These are phyloP conservation scores for Lophiotrema nucula DNA, from an alignment of 495 filamentous ascomycete species.

Conservation along the genomic window DNA sequence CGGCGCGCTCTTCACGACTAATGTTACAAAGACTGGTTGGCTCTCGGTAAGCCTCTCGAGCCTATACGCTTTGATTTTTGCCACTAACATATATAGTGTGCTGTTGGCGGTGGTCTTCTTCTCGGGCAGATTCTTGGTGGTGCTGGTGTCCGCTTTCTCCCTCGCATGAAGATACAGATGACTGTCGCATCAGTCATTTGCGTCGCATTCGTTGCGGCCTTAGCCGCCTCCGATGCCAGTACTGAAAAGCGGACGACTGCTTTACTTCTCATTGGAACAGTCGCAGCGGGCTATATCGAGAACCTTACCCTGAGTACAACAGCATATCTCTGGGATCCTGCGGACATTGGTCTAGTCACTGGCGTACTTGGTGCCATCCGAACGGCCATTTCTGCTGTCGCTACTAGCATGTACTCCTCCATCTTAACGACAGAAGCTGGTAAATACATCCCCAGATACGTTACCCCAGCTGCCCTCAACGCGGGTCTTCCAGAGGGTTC, in stretches of 20 bases:
- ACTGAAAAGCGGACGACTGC: conserved; percentile 20
- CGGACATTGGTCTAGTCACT: conserved; percentile 23
- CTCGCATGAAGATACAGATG: conserved; percentile 29
- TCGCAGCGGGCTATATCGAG: conserved; percentile 31
- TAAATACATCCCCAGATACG: conserved; percentile 25
- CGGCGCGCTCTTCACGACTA: conserved; percentile 35
- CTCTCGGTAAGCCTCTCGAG: conserved; percentile 24
- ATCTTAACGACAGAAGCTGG: conserved; percentile 18
- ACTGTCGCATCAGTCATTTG: conserved; percentile 19
- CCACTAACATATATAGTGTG: conserved; percentile 7
- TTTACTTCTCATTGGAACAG: conserved; percentile 24
- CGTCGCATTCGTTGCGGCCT: conserved; percentile 23
- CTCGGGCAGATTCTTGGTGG: conserved; percentile 29
- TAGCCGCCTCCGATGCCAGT: conserved; percentile 11
- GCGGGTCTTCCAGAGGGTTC: conserved; percentile 19
- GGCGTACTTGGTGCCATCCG: conserved; percentile 27
- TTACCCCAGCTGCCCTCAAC: conserved; percentile 9
- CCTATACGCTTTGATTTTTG: neutral
- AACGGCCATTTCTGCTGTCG: conserved; percentile 12
- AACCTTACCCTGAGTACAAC: conserved; percentile 25
- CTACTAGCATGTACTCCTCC: conserved; percentile 23
- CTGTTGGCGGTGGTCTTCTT: conserved; percentile 29
- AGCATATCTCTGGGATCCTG: conserved; percentile 27
- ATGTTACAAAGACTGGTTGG: conserved; percentile 43
- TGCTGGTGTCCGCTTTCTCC: conserved; percentile 17